Evolutionary conservation across 108 stramenopile species (phyloP), one percentile per base, ranked within the genome.

Genomic region (Epithemia pelagica): DNA sequence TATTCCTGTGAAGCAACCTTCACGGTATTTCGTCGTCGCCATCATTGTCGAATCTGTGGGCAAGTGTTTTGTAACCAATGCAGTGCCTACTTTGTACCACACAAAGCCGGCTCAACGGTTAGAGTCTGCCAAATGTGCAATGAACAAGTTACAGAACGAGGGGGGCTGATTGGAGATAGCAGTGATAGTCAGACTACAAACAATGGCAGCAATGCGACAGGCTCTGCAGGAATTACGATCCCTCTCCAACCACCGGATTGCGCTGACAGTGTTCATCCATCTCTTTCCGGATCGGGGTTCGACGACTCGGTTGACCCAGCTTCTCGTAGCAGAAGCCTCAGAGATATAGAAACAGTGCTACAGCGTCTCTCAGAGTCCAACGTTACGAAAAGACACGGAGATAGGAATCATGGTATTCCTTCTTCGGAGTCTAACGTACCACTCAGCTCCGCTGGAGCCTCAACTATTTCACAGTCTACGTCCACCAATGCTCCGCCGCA

Each of bases 41-140:
- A 99, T 72, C 98, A 99, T 67, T 99, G 98, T 79, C 84, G 98
- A 18, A 55, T 96, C n/a, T 99, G 98, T 74, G 96, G 96, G 0
- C 96, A 96, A 82, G 94, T 99, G 29, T 99, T 99, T 82, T 99
- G 98, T 76, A 82, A 84, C 58, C 54, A 65, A n/a, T 99, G 98
- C 69, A 85, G 84, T 55, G 86, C 92, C 26, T 95, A 81, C 78
- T 95, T 86, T 79, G 90, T 96, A 52, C 74, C 74, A 15, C n/a
- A 32, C 0, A 68, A 52, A 28, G 62, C 56, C 63, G 70, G 70
- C n/a, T 66, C 69, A 31, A 85, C 76, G 28, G 70, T 89, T 58
- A 62, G 91, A 51, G 83, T 86, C 8, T 92, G 91, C 59, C 82
- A 88, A 69, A 78, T 78, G 73, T 92, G 87, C 64, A 78, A 84